Evolutionary conservation across 495 filamentous ascomycete species (phyloP), one percentile per base, ranked within the genome.

Genomic region (Hypomontagnella monticulosa): DNA sequence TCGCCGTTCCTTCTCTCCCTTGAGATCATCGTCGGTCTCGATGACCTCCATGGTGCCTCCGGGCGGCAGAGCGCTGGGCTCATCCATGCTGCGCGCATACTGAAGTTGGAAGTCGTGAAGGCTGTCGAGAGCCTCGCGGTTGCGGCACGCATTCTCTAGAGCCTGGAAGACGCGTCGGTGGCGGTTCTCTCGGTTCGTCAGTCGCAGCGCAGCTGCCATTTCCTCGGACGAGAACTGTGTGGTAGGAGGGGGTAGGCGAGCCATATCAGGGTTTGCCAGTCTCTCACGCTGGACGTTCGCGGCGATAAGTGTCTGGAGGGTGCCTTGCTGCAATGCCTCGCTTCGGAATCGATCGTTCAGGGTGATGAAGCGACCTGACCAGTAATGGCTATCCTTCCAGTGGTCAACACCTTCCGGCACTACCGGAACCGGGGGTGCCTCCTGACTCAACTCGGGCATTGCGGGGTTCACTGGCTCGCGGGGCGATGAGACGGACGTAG

Each of bases 281-380:
- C 72, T 8, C 19, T 77, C 52, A 20, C 48, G 43, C 15, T 54
- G 51, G 0, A 58, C 42, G 15, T 75, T 70, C 0, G 70, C 71
- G 1, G 70, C 34, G 23, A 74, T 68, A 16, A 80, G 44, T 0
- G 53, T 46, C 8, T 48, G 8, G 11, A 82, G 56, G 16, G 74
- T 78, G 19, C 52, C 46, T 0, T 59, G 57, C 5, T 27, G 23
- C 1, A 84, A 75, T 10, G 79, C 71, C 55, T 85, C 80, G 67
- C 73, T 80, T 38, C 79, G 79, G 65, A 84, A 80, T 0, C 74
- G 74, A 71, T 87, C 84, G 30, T 79, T 77, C n/a, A 87, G 71
- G 1, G 83, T 74, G 20, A 78, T 67, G 64, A 86, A 84, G 6
- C 86, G 83, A 11, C 86, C 86, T 0, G 80, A 68, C 86, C 86